Evolutionary conservation across 768 basidiomycete species (phyloP), one percentile per base, ranked within the genome.

Genomic region (Scleroderma bovista): DNA sequence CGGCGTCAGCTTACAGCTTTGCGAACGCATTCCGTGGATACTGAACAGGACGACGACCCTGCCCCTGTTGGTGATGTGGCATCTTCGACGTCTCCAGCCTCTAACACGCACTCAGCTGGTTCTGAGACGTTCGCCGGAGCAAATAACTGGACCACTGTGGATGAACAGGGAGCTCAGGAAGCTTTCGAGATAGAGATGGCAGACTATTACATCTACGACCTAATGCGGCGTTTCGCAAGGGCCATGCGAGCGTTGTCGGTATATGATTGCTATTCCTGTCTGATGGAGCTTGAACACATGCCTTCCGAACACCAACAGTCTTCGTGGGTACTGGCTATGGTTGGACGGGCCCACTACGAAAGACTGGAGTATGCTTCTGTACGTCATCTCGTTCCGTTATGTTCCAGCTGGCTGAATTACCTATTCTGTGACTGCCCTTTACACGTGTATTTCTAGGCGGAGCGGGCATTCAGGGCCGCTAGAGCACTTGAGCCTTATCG

Each of bases 331-430:
- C 73, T 93, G 60, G 81, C 84, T 16, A 81, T 94, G 76, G 77
- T 88, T 13, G 96, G 88, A 12, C 81, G 83, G 65, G 89, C 89
- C 45, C 85, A 91, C 63, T 96, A 92, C 67, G 96, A 98, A 68
- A 77, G 81, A 66, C 79, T 86, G 52, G 86, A 97, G 61, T 98
- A 96, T 72, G 74, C 81, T 53, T 80, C 84, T 69, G 94, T 97
- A 71, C 66, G 92, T 67, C 54, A 69, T 34, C 46, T 48, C 46
- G 12, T 24, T 49, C 24, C 45, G 42, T 39, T 55, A 40, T 50
- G 39, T 50, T 24, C 17, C 48, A 42, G 22, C 46, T 52, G 37
- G 46, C 51, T 43, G 39, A 45, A 26, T 44, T 3, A 75, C 50
- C 23, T n/a, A 48, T 13, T 47, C 10, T 26, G 32, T 43, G 23